Base-by-base conservation (phyloP, 495 filamentous ascomycete genomes). In the Lepidopterella palustris region DNA sequence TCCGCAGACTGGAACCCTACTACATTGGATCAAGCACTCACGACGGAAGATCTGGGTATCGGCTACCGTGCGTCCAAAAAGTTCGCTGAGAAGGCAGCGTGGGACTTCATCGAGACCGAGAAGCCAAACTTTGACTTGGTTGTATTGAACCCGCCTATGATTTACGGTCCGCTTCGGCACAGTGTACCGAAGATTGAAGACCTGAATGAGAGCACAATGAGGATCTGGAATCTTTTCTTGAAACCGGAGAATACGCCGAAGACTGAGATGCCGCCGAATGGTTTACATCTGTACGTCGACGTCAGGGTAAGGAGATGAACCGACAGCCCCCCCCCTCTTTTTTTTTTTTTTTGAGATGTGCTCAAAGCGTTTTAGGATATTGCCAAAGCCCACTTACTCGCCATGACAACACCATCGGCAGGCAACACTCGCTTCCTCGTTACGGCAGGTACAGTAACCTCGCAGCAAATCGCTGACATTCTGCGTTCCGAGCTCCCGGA, bases 1-100 rank as follows among this genome's bases (percentile, higher is more conserved):
- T 90, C 95, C 68, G 73, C 76, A 20, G 83, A 85, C 48, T 97
- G 92, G 92, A 93, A 93, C 73, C 89, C 90, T 0, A 79, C 89
- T 3, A 92, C 89, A 4, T 73, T 79, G 62, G 84, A 87, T 62
- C 80, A 90, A 61, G 82, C 87, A 2, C 62, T 79, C 53, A 63
- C 75, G 15, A 79, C 83, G 45, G 71, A 75, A 0, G 60, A 80
- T 4, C 80, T 78, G 2, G 84, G 84, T 20, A 2, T 13, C 35
- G 60, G 52, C 1, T 68, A 68, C 40, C 69, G 57, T 15, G 74
- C 70, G 1, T 66, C 58, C 63, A 76, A 76, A 63, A 74, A 71
- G 0, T 79, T 77, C 58, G 78, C 78, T 9, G 86, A 89, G 64
- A 84, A 80, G 65, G 87, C 89, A 2, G 88, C 88, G 0, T 93